These are phyloP conservation scores for Fusarium circinatum DNA, from an alignment of 2,329 filamentous ascomycete species.

Conservation along the genomic window DNA sequence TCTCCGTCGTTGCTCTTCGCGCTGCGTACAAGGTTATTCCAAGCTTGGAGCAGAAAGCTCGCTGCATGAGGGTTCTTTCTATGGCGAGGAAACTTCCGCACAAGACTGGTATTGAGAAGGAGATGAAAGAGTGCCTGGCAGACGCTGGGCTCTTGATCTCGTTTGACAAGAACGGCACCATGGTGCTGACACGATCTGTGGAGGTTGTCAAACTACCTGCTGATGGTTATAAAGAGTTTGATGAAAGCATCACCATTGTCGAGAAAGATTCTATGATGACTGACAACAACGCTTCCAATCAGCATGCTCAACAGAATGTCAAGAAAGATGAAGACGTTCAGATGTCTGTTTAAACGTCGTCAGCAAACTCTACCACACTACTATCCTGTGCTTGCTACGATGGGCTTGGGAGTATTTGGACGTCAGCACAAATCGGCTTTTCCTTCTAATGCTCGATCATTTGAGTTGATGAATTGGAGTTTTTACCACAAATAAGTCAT, in stretches of 20 bases:
- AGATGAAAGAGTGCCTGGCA: not conserved
- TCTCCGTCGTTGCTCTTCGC: slow-evolving; percentile 3
- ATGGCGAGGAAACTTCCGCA: not conserved
- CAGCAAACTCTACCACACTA: not conserved
- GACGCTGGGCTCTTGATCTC: not conserved
- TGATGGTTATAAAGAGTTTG: not conserved
- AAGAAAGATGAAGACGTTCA: not conserved
- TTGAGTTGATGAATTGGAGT: not conserved
- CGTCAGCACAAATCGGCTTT: not conserved
- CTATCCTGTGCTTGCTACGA: not conserved
- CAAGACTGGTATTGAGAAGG: not conserved
- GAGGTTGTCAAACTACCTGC: not conserved
- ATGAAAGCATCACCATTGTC: not conserved
- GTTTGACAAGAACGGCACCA: not conserved
- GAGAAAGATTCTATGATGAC: not conserved
- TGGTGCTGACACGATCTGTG: not conserved
- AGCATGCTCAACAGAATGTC: not conserved
- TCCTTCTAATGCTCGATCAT: not conserved
- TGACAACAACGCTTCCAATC: not conserved
- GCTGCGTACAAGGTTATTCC: slow-evolving; percentile 12
- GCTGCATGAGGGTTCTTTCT: not conserved
- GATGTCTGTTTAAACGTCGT: not conserved
- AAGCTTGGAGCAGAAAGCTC: not conserved
- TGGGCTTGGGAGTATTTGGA: not conserved
- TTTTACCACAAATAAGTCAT: not conserved